Base-by-base conservation (phyloP, 2,329 filamentous ascomycete species). In the Bipolaris zeicola region DNA sequence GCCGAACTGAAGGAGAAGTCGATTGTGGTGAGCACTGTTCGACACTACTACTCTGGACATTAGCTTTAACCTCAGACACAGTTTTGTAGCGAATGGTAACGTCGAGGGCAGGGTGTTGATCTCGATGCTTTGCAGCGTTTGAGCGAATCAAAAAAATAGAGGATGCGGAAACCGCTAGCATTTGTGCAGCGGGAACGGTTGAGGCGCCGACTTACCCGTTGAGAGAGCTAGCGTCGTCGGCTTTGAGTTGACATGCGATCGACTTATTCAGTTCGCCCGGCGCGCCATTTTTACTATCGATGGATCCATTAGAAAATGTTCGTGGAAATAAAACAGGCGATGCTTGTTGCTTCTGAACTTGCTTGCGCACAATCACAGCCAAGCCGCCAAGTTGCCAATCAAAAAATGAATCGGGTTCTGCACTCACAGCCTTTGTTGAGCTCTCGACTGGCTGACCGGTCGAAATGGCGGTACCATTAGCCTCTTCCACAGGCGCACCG, bases 291-390 rank as follows among this genome's bases (percentile, higher is more conserved):
- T 76, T 79, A 67, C 79, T 79, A 74, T 87, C 80, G 73, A 86
- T 81, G 47, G 79, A 83, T 60, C 81, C 80, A 71, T 85, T 83
- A 60, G 82, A 83, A 72, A 83, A 84, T 18, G 81, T 83, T 71
- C 80, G 77, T 55, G 68, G 64, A 57, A 64, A 57, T 52, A 54
- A 62, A 59, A 60, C 58, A 59, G 75, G 56, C 66, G 63, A 73
- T 62, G 61, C 70, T 67, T 68, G 63, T 69, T 68, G 69, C 54
- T 56, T 60, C 51, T 65, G 62, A 50, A 69, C 71, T 67, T 76
- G 75, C 51, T 75, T 78, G 64, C 76, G 80, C 52, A 85, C 80
- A 59, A 87, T 76, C 57, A 85, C 82, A 39, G 78, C 79, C 60
- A 87, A 77, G 53, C 77, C 77, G 62, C 80, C 77, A 59, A 84